A percentile compares a stretch with the other conserved stretches of the same genome.
These are phyloP conservation scores for Sesbania bispinosa DNA, from an alignment of 306 rosid species.

Conservation along the genomic window DNA sequence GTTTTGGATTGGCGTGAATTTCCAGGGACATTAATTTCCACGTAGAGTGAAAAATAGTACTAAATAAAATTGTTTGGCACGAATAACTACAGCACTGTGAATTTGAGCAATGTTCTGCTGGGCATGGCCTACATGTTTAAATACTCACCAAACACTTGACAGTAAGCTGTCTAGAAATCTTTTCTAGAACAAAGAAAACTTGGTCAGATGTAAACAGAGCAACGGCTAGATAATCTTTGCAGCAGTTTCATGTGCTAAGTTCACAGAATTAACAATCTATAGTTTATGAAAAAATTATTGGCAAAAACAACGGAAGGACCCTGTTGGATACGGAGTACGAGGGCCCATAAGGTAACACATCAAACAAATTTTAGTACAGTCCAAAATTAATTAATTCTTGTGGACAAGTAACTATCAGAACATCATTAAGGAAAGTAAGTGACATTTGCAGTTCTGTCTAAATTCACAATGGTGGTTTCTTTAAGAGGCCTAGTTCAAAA, in stretches of 20 bases:
- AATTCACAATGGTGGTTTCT: not conserved
- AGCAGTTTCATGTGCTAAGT: constrained; percentile 23
- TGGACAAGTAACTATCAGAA: not conserved
- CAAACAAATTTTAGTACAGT: not conserved
- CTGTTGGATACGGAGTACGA: not conserved
- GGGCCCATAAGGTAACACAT: not conserved
- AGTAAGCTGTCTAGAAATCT: constrained; percentile 25
- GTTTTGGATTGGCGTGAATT: constrained; percentile 27
- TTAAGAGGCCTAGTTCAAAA: not conserved
- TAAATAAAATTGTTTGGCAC: constrained; percentile 12
- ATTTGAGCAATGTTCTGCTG: constrained; percentile 6
- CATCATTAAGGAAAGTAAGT: not conserved
- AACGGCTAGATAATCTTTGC: constrained; percentile 44
- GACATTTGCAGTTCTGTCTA: not conserved
- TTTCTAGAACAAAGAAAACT: not conserved
- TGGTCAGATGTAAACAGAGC: constrained; percentile 34
- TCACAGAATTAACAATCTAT: constrained; percentile 4
- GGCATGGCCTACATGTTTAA: constrained; percentile 44
- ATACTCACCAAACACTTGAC: constrained; percentile 21
- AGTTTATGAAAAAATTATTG: not conserved
- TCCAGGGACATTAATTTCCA: constrained; percentile 26
- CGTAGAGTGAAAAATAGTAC: constrained; percentile 6
- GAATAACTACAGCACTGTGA: constrained; percentile 20
- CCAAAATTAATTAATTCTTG: not conserved
- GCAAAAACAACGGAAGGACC: not conserved